Evolutionary conservation across 2,329 filamentous ascomycete genomes (phyloP).

Genomic region (Lasiodiplodia citricola): DNA sequence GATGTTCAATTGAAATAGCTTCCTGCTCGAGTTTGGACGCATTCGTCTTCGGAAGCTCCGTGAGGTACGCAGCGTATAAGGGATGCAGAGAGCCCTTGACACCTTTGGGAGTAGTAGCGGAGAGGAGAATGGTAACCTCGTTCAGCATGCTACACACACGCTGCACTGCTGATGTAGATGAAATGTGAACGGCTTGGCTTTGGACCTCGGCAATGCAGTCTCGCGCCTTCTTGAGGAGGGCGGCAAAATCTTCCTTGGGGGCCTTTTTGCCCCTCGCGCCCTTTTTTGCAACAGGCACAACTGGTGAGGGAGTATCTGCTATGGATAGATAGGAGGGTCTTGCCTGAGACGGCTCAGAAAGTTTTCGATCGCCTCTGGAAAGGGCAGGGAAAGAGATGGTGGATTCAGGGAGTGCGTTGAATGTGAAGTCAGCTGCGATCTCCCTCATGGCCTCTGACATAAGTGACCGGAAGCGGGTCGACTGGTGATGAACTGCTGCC

Average conservation of each 20-base stretch:
- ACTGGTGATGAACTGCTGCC: conserved; percentile 55
- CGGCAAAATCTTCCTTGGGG: conserved; percentile 55
- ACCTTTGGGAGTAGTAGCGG: conserved; percentile 40
- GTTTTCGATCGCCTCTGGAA: conserved; percentile 35
- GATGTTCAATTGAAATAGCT: conserved; percentile 56
- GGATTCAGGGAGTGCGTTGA: conserved; percentile 89
- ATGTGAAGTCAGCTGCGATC: conserved; percentile 80
- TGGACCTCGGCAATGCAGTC: conserved; percentile 70
- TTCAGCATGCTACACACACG: conserved; percentile 44
- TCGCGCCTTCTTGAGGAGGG: conserved; percentile 68
- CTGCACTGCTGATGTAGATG: conserved; percentile 63
- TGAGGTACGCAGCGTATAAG: conserved; percentile 46
- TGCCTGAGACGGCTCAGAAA: conserved; percentile 32
- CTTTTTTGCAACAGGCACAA: conserved; percentile 13
- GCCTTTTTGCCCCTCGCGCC: conserved; percentile 25
- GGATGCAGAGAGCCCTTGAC: conserved; percentile 44
- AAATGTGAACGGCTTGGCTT: conserved; percentile 57
- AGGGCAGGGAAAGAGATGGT: conserved; percentile 85
- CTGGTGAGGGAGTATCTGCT: conserved; percentile 30
- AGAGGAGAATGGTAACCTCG: conserved; percentile 46
- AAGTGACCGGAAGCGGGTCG: conserved; percentile 70
- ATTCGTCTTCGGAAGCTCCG: conserved; percentile 72
- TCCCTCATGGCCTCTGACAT: conserved; percentile 72
- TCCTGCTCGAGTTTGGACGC: conserved; percentile 70
- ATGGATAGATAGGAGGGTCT: conserved; percentile 23